Conservation (phyloP, 2,329 filamentous ascomycete species). For the Fusarium aywerte region DNA sequence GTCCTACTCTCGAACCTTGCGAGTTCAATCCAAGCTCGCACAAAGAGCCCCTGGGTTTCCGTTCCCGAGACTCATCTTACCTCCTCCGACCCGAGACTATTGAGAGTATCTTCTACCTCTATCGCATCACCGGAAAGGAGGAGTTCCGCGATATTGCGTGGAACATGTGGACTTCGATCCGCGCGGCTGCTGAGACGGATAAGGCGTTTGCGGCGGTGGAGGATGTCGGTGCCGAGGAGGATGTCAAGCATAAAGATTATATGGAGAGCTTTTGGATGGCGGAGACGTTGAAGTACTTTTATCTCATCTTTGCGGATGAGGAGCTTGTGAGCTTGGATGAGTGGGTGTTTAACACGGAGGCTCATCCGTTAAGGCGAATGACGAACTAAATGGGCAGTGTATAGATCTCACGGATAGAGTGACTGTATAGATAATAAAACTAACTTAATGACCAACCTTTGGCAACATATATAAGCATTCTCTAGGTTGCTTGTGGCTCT, state of each 20-base stretch:
- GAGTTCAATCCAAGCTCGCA: slow-evolving; percentile 29
- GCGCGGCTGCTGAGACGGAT: slow-evolving; percentile 67
- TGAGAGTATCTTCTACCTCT: slow-evolving; percentile 83
- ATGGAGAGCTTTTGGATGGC: slow-evolving; percentile 80
- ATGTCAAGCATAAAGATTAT: slow-evolving; percentile 59
- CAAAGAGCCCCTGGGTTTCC: slow-evolving; percentile 30
- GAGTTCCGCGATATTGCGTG: slow-evolving; percentile 75
- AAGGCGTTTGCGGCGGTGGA: slow-evolving; percentile 72
- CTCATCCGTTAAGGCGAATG: slow-evolving; percentile 56
- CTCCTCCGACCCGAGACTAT: slow-evolving; percentile 67
- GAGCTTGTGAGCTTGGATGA: slow-evolving; percentile 73
- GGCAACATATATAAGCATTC: neutral
- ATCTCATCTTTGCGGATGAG: slow-evolving; percentile 74
- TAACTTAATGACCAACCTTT: neutral
- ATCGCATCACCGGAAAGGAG: slow-evolving; percentile 75
- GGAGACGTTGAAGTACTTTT: slow-evolving; percentile 82
- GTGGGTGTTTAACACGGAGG: slow-evolving; percentile 70
- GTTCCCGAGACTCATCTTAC: slow-evolving; percentile 31
- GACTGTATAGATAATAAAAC: neutral
- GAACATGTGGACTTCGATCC: slow-evolving; percentile 75
- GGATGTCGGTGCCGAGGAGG: slow-evolving; percentile 67
- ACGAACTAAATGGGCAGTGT: neutral
- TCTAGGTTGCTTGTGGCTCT: neutral
- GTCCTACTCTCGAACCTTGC: slow-evolving; percentile 45
- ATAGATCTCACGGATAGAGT: neutral